Base-by-base conservation (phyloP, 768 basidiomycete genomes). In the Lanmaoa pseudosensibilis region DNA sequence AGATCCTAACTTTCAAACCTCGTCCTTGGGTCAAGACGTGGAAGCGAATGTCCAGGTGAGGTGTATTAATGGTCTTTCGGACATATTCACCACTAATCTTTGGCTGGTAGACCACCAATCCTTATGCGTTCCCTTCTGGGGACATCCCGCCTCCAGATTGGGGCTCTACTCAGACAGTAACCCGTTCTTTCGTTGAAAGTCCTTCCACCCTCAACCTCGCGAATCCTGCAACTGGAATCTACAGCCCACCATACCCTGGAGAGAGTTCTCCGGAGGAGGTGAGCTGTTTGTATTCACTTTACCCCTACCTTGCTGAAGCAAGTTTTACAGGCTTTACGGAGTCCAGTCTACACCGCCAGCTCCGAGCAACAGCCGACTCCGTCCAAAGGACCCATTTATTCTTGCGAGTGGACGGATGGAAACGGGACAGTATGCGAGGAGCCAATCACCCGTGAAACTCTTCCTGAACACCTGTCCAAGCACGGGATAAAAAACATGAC, bases 401-500 rank as follows among this genome's bases (percentile, higher is more conserved):
- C 0, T 2, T 68, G 67, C 36, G 0, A 38, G 15, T 69, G 68
- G 68, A 19, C 10, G 19, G 0, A 13, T 3, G 38, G 5, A 10
- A 32, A 52, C 5, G 59, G 57, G 5, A 5, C 10, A 16, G 0
- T 57, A 5, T 68, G 65, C 19, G 21, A 19, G 2, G 25, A 45
- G 3, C 0, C 3, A 5, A 1, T 69, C 40, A 59, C 49, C 0
- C 1, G 0, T 1, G 25, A 3, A 45, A 45, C 2, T 21, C 48
- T 65, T 30, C 32, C 65, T 0, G 50, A 1, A 4, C 68, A 69
- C 48, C 50, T 69, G 11, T 33, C 58, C 0, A 8, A 11, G 1
- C 68, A 69, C 9, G 58, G 52, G 15, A 60, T 70, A 30, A 57
- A 19, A 27, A 45, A 59, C 1, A 43, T 12, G 46, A 0, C 38